A percentile compares a stretch with the other conserved stretches of the same genome.
phyloP scores from a whole-genome alignment of 169 alveolate species.

The Sarcocystis neurona region DNA sequence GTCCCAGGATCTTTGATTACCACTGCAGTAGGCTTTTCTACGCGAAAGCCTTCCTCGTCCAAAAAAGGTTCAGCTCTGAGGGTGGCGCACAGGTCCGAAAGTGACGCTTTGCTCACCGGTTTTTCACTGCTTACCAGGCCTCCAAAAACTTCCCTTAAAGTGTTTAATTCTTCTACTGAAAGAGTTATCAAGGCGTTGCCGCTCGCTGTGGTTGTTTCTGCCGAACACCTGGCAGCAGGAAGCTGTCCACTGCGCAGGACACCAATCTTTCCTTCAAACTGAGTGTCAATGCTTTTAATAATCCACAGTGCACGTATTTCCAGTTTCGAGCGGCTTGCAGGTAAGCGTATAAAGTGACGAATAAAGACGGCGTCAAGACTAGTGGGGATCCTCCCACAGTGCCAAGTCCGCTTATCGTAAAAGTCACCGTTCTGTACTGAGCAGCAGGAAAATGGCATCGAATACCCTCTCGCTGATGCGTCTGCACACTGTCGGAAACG shows the following conservation, averaged over 20 bases:
- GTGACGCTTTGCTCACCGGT: neutral
- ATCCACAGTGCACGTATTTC: constrained; percentile 49
- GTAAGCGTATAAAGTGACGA: constrained; percentile 48
- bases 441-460: constrained; percentile 39
- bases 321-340: neutral
- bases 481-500: constrained; percentile 33
- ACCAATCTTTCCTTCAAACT: neutral
- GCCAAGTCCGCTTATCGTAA: constrained; percentile 33
- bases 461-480: constrained; percentile 39
- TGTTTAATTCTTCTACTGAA: neutral
- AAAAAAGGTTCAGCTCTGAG: neutral
- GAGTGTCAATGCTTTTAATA: constrained; percentile 42
- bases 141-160: constrained; percentile 16
- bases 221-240: constrained; percentile 7
- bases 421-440: constrained; percentile 35
- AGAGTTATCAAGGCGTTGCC: neutral
- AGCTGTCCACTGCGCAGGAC: constrained; percentile 12
- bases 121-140: neutral
- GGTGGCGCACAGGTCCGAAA: constrained; percentile 20
- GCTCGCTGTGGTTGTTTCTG: neutral
- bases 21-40: neutral
- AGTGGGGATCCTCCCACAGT: constrained; percentile 55
- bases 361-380: constrained; percentile 55
- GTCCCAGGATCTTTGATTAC: constrained; percentile 1
- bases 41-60: constrained; percentile 10